phyloP scores from a whole-genome alignment of 1,139 yeast genomes.

The Yamadazyma pseudoaaseri region DNA sequence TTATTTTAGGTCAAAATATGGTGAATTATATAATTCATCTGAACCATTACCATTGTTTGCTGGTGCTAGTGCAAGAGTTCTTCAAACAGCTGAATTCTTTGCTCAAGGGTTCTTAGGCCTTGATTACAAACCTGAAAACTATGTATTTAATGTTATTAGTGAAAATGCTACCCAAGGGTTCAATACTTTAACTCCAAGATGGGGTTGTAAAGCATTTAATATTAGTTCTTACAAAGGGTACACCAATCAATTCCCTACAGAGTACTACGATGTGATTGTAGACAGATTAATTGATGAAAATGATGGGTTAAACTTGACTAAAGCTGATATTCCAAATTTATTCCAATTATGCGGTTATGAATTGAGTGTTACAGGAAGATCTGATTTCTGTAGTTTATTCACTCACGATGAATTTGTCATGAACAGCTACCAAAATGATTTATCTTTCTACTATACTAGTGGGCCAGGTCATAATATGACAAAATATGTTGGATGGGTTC shows the following conservation, averaged over 20 bases:
- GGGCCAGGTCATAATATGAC: constrained; percentile 49
- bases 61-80: constrained; percentile 32
- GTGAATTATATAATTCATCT: constrained; percentile 20
- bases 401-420: constrained; percentile 48
- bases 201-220: constrained; percentile 23
- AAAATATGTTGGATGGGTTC: constrained; percentile 28
- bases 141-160: constrained; percentile 21
- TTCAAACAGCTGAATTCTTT: constrained; percentile 28
- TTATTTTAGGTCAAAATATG: constrained; percentile 29
- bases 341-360: constrained; percentile 55
- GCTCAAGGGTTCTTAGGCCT: constrained; percentile 29
- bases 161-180: constrained; percentile 26
- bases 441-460: constrained; percentile 44
- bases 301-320: constrained; percentile 38
- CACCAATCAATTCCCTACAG: constrained; percentile 17
- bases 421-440: constrained; percentile 44
- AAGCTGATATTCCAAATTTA: constrained; percentile 39
- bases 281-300: constrained; percentile 39
- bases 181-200: constrained; percentile 29
- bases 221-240: constrained; percentile 10
- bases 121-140: constrained; percentile 16
- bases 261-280: constrained; percentile 37
- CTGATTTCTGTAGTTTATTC: constrained; percentile 52
- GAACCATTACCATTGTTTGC: constrained; percentile 28
- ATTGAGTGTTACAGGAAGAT: constrained; percentile 46